Percentiles rank a stretch among this genome's conserved stretches.
Conservation (phyloP, 148 eudicot genomes). For the Rhododendron molle region DNA sequence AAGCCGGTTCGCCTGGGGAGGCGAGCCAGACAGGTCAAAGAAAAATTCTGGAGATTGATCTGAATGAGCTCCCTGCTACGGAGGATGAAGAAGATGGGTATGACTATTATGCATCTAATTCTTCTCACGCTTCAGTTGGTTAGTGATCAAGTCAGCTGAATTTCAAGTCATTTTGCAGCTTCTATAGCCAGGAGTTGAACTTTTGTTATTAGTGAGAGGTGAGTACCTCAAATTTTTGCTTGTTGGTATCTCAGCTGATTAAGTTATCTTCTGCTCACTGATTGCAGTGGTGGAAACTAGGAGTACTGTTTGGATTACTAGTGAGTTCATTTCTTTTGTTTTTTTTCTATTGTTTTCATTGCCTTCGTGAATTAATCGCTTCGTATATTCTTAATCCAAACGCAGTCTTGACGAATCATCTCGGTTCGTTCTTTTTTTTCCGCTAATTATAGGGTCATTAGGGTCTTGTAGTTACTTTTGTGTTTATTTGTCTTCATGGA, state of each 20-base stretch:
- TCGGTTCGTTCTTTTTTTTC: conserved; percentile 1
- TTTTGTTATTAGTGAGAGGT: conserved; percentile 2
- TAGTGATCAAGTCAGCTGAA: neutral
- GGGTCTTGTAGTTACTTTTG: neutral
- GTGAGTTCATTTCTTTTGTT: neutral
- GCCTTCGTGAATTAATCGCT: neutral
- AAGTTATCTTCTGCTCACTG: neutral
- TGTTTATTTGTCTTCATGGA: conserved; percentile 13
- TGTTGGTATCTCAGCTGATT: neutral
- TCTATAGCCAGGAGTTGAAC: neutral
- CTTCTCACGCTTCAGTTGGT: neutral
- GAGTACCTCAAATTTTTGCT: conserved; percentile 10
- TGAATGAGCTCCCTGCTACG: conserved; percentile 21
- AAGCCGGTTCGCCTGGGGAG: neutral
- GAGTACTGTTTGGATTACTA: neutral
- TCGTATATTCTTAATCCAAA: neutral
- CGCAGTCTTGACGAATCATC: neutral
- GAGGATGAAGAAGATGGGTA: conserved; percentile 10
- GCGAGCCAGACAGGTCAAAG: neutral
- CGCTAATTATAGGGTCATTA: neutral
- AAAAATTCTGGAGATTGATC: conserved; percentile 11
- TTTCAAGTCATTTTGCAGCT: neutral
- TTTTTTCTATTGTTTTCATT: neutral
- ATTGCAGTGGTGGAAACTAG: neutral
- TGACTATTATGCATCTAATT: conserved; percentile 2